Base-by-base conservation (phyloP, 768 basidiomycete genomes). In the Kwoniella sp. region DNA sequence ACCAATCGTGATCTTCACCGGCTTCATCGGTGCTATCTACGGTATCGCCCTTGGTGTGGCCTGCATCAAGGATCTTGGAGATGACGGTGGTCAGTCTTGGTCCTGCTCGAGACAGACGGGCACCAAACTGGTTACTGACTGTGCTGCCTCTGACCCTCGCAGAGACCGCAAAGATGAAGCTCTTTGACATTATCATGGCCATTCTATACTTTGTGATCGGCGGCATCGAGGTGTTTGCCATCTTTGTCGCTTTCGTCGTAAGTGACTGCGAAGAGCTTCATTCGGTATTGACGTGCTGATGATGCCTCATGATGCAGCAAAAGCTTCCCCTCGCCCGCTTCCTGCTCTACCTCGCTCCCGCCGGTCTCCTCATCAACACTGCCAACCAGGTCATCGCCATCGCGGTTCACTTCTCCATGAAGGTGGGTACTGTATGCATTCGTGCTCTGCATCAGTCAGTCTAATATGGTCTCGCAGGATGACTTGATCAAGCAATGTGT, bases 401-500 rank as follows among this genome's bases (percentile, higher is more conserved):
- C 23, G 46, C 68, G 15, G 28, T 56, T 9, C 65, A 67, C 36
- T 69, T 63, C 43, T 42, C 58, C 9, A 38, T 65, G 41, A 71
- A 70, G 59, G 67, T 67, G 28, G 48, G 55, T 37, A n/a, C n/a
- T n/a, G n/a, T n/a, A n/a, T n/a, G n/a, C n/a, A n/a, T n/a, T n/a
- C n/a, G n/a, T n/a, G n/a, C n/a, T n/a, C n/a, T n/a, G n/a, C n/a
- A n/a, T n/a, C n/a, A n/a, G n/a, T n/a, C n/a, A n/a, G 27, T n/a
- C n/a, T n/a, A n/a, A n/a, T n/a, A n/a, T n/a, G n/a, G n/a, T n/a
- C n/a, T 39, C 23, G 14, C 43, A 66, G 65, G 46, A 29, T 5
- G 59, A 63, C 23, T 25, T 69, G 6, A 64, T 73, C 36, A 37
- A 56, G 7, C 66, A 69, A 45, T 72, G 70, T 46, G 54, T 57